Conservation (phyloP, 176 grass and related monocot genomes). For the Zea mays region DNA sequence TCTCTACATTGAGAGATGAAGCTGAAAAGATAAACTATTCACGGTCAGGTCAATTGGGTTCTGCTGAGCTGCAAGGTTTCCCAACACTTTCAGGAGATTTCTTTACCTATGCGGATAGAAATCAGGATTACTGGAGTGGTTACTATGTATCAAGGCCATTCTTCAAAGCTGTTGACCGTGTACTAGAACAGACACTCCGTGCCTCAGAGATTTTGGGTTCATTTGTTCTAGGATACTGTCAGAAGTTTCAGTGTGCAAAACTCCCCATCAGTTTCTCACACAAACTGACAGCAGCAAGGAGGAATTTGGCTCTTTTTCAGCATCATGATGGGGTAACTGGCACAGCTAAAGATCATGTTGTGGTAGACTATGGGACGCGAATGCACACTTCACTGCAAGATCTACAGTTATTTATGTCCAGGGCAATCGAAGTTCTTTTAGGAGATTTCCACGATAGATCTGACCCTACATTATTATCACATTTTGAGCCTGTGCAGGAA, state of each 20-base stretch:
- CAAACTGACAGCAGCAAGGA: conserved; percentile 93
- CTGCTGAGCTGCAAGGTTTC: conserved; percentile 78
- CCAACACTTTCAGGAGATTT: conserved; percentile 98
- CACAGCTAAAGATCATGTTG: conserved; percentile 95
- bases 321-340: conserved; percentile 99
- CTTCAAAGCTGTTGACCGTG: conserved; percentile 93
- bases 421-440: conserved; percentile 76
- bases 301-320: conserved; percentile 97
- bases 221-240: conserved; percentile 92
- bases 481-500: conserved; percentile 78
- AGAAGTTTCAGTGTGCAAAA: conserved; percentile 75
- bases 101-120: conserved; percentile 96
- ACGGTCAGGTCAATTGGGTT: conserved; percentile 69
- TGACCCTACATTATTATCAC: conserved; percentile 73
- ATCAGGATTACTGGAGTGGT: conserved; percentile 97
- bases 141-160: conserved; percentile 97
- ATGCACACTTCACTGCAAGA: conserved; percentile 96
- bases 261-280: conserved; percentile 78
- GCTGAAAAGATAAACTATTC: conserved; percentile 87
- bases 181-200: conserved; percentile 89
- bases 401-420: conserved; percentile 89
- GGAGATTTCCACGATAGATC: conserved; percentile 80
- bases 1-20: conserved; percentile 75
- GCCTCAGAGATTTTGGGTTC: conserved; percentile 88
- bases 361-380: conserved; percentile 84